phyloP scores from a whole-genome alignment of 1,284 basidiomycete species.

The Pseudozyma tsukubaensis region DNA sequence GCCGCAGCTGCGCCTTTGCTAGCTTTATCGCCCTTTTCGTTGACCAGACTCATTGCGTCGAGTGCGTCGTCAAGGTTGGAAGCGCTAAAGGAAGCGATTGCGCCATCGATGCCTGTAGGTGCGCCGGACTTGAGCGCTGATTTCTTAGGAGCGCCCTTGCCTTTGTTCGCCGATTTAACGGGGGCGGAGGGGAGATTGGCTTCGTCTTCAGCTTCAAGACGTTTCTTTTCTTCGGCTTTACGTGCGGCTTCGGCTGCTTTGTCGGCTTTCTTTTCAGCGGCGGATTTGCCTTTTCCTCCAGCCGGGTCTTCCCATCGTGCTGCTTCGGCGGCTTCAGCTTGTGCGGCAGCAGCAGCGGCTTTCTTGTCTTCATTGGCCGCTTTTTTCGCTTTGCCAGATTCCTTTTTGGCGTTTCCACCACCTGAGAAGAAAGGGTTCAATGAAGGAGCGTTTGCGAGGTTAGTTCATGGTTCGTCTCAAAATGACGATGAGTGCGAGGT shows the following conservation, averaged over 20 bases:
- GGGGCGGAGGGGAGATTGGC: conserved; percentile 75
- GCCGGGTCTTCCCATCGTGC: conserved; percentile 77
- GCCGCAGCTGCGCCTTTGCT: conserved; percentile 76
- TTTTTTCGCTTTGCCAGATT: conserved; percentile 77
- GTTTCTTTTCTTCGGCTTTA: conserved; percentile 72
- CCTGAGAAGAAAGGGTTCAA: background rate
- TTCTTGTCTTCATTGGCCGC: conserved; percentile 89
- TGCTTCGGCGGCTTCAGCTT: conserved; percentile 78
- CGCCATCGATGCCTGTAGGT: conserved; percentile 48
- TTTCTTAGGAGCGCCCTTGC: conserved; percentile 64
- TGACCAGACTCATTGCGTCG: conserved; percentile 88
- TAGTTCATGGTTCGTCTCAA: background rate
- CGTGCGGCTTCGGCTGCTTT: conserved; percentile 70
- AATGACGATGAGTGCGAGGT: background rate
- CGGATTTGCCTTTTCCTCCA: conserved; percentile 75
- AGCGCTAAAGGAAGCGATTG: conserved; percentile 75
- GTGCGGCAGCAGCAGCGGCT: conserved; percentile 74
- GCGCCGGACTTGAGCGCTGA: conserved; percentile 39
- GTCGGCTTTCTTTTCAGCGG: conserved; percentile 81
- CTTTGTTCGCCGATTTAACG: conserved; percentile 74
- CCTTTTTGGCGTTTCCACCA: conserved; percentile 53
- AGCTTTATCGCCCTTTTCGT: conserved; percentile 90
- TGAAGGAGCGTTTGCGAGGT: background rate
- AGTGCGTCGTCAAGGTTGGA: conserved; percentile 91
- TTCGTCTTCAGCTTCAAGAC: conserved; percentile 82